Percentiles rank a stretch among this genome's conserved stretches.
Evolutionary conservation across 2,329 filamentous ascomycete genomes (phyloP).

Genomic region (Aspergillus sp.): DNA sequence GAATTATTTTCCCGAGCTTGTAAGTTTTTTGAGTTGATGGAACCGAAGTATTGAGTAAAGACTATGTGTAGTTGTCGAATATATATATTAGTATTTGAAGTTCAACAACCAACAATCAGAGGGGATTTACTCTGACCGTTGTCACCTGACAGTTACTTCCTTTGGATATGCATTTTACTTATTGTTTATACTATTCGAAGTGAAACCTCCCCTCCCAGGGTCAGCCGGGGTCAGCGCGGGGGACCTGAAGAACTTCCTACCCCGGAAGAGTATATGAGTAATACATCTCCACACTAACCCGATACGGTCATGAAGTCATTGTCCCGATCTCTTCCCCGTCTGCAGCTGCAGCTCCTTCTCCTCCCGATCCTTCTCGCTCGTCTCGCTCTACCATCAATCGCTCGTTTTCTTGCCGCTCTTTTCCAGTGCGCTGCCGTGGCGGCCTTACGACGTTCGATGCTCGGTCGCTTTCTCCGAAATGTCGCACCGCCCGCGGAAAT

Average conservation of each 20-base stretch:
- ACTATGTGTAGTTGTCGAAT: no score
- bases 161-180: no score
- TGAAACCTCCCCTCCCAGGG: no score
- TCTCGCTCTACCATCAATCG: not conserved
- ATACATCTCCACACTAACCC: not conserved
- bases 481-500: slow-evolving; percentile 3
- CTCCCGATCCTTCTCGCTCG: not conserved
- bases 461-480: not conserved
- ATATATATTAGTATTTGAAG: no score
- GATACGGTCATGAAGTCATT: not conserved
- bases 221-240: no score
- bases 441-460: not conserved
- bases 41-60: no score
- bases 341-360: not conserved
- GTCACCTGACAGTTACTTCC: no score
- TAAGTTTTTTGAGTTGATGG: not conserved
- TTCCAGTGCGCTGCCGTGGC: not conserved
- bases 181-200: no score
- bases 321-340: not conserved
- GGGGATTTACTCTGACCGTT: no score
- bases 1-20: not conserved
- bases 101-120: no score
- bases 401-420: no score
- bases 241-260: not conserved
- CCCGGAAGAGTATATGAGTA: not conserved